These are phyloP conservation scores for Morella rubra DNA, from an alignment of 306 rosid species.

Conservation along the genomic window DNA sequence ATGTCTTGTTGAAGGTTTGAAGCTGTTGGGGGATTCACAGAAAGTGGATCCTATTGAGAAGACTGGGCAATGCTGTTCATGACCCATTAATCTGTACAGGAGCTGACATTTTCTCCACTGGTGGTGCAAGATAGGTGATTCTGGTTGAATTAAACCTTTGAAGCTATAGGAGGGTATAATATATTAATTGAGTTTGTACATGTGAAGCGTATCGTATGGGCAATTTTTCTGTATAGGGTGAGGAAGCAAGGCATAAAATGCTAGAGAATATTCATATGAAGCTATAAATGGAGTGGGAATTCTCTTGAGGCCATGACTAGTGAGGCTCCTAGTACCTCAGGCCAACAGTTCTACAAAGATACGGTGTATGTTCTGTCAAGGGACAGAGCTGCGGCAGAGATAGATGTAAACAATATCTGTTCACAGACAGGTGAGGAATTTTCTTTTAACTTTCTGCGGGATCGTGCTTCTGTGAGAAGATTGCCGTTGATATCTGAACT, in stretches of 20 bases:
- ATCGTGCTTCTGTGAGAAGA: constrained; percentile 58
- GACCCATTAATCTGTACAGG: not conserved
- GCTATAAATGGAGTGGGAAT: constrained; percentile 15
- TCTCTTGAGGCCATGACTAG: constrained; percentile 55
- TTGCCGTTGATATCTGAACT: constrained; percentile 39
- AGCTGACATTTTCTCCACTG: constrained; percentile 10
- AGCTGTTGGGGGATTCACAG: not conserved
- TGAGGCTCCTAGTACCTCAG: constrained; percentile 49
- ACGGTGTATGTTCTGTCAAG: constrained; percentile 29
- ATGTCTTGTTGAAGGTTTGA: too few relatives aligned
- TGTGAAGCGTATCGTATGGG: not conserved
- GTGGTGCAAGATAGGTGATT: constrained; percentile 5
- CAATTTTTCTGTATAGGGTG: not conserved
- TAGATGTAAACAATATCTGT: constrained; percentile 47
- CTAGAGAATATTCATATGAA: constrained; percentile 30
- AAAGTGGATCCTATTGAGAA: constrained; percentile 7
- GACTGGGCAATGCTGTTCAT: not conserved
- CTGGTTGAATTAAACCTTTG: constrained; percentile 13
- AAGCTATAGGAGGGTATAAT: constrained; percentile 10
- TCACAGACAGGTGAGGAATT: constrained; percentile 90
- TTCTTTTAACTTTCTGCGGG: constrained; percentile 71
- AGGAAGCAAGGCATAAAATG: constrained; percentile 23
- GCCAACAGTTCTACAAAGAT: constrained; percentile 34
- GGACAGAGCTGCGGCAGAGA: constrained; percentile 29
- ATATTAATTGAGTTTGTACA: not conserved